These are phyloP conservation scores for Castanea crenata DNA, from an alignment of 306 rosid genomes.

Conservation along the genomic window DNA sequence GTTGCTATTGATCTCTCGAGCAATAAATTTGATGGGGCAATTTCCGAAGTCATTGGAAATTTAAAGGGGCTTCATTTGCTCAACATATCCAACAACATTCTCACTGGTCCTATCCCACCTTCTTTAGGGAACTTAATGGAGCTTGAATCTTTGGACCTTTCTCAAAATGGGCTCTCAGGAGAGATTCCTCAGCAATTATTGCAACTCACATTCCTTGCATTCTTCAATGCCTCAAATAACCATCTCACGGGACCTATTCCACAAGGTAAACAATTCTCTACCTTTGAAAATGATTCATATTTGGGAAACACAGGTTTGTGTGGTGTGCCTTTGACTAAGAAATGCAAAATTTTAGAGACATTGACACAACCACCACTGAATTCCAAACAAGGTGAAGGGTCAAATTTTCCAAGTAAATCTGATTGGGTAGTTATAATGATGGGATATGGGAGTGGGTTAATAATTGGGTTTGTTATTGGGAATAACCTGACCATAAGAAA, in stretches of 20 bases:
- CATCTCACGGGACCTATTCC: too few species aligned
- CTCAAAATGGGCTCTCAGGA: too few species aligned
- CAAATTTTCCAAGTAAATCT: background rate
- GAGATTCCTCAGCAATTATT: too few species aligned
- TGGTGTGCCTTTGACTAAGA: conserved; percentile 9
- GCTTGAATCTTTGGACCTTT: too few species aligned
- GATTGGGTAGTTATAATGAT: conserved; percentile 9
- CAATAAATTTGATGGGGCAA: too few species aligned
- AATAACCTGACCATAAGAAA: background rate
- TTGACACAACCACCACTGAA: background rate
- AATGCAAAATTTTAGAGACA: conserved; percentile 2
- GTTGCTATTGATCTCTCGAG: too few species aligned
- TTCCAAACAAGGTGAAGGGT: background rate
- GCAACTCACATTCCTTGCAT: background rate
- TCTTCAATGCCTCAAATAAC: too few species aligned
- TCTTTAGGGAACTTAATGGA: too few species aligned
- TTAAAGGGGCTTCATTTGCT: too few species aligned
- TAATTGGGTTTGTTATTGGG: background rate
- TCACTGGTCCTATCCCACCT: too few species aligned
- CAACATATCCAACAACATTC: too few species aligned
- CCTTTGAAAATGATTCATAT: conserved; percentile 8
- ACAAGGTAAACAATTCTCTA: background rate
- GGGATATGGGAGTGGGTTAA: conserved; percentile 4
- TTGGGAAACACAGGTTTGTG: conserved; percentile 17
- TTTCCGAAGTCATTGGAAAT: too few species aligned